Conservation (phyloP, 495 filamentous ascomycete genomes). For the Aspergillus heteromorphus region DNA sequence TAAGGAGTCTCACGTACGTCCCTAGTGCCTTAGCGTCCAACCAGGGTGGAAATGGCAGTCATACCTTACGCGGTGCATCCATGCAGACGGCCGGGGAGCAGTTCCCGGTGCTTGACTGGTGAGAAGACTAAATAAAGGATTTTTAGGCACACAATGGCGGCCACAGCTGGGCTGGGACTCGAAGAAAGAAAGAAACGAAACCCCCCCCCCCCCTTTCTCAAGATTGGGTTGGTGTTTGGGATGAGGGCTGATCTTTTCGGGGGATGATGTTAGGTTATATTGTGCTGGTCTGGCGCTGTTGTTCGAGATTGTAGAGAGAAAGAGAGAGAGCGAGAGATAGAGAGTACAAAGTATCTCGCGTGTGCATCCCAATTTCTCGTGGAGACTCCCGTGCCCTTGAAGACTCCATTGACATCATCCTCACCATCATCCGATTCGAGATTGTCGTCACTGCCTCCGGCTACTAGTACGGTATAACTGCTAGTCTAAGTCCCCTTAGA, state of each 20-base stretch:
- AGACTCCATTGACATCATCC: background rate
- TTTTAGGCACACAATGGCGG: constrained; percentile 1
- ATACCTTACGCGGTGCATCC: background rate
- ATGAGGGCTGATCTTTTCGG: too few relatives aligned
- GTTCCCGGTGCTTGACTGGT: background rate
- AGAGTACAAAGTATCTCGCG: too few relatives aligned
- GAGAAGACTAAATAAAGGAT: background rate
- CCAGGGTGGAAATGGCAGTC: background rate
- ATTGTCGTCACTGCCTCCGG: background rate
- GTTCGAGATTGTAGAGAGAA: too few relatives aligned
- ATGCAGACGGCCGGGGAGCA: background rate
- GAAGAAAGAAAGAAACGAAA: background rate
- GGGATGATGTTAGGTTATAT: too few relatives aligned
- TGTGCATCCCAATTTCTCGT: too few relatives aligned
- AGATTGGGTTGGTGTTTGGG: background rate
- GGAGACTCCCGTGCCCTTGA: too few relatives aligned
- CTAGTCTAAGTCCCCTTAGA: background rate
- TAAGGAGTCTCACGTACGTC: constrained; percentile 1
- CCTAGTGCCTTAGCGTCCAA: background rate
- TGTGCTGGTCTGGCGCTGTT: too few relatives aligned
- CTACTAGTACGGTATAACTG: too few relatives aligned
- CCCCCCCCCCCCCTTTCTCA: too few relatives aligned
- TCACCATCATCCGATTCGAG: background rate
- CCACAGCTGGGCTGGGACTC: background rate
- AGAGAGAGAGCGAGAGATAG: too few relatives aligned